Evolutionary conservation across 495 filamentous ascomycete genomes (phyloP), one percentile per base, ranked within the genome.

Genomic region (Penicillium malachiteum): DNA sequence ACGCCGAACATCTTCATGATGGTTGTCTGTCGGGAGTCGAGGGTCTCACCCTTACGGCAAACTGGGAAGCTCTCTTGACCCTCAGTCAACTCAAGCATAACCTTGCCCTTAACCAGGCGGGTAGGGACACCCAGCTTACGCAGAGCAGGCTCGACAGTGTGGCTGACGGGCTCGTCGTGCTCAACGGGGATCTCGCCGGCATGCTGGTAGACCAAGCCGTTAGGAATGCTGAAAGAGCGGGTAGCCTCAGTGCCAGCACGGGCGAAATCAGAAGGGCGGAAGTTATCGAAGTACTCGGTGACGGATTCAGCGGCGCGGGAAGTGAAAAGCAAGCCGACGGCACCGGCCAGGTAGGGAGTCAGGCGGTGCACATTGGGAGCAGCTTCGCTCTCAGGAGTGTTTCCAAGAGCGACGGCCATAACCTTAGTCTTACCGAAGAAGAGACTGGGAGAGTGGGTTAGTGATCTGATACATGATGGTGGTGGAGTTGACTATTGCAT

Each of bases 341-440:
- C 85, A 59, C 94, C 94, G 56, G 76, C 70, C 9, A 98, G 81
- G 76, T 88, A 81, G n/a, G 78, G 72, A 4, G 83, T 75, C 40
- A 98, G 85, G 40, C 73, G 71, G 71, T 84, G 78, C 64, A 93
- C 79, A 65, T 87, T 85, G 43, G 85, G 80, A 59, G 88, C 87
- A 72, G 89, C 84, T 72, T 91, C 89, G 62, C 84, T 84, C 64
- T 90, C 89, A 60, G 84, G 76, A 54, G 74, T 85, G 41, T 78
- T 76, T 61, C 92, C 93, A 10, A 98, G 87, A 48, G 94, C 91
- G 74, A 90, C 87, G 54, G 90, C 87, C 88, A 96, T 97, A 65
- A 97, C 92, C 77, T 97, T 97, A 44, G 93, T 97, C 73, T 97
- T 97, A 71, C 94, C 94, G 72, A 97, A 97, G 84, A 97, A 97